Evolutionary conservation across 2,329 filamentous ascomycete species (phyloP), one percentile per base, ranked within the genome.

Genomic region (Didymella glomerata): DNA sequence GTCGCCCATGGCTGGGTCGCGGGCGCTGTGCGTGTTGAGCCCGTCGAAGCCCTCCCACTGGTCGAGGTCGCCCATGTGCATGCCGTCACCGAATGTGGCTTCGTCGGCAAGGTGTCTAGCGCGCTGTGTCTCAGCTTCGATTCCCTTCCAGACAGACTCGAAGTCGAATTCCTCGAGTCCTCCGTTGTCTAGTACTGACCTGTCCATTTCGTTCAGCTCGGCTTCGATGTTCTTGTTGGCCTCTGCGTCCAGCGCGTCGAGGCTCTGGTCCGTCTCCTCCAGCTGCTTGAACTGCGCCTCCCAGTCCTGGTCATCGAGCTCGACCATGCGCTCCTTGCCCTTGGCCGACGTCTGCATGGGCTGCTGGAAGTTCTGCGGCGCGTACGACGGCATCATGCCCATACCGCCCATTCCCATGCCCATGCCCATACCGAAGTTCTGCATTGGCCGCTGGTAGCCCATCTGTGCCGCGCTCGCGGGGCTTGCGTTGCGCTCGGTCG

Each of bases 241-340:
- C 72, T 88, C 82, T 34, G 80, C 81, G 62, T 88, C 86, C 57
- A 85, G 77, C 54, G 82, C 76, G 56, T 83, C 77, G 53, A 80
- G 74, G 68, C 79, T 65, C 27, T 83, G 77, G 72, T 89, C 85
- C 61, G 88, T 83, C 63, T 89, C 80, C 75, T 94, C 92, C 75
- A 97, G 88, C 78, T 95, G 88, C 57, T 92, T 91, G 77, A 99
- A 99, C 77, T 98, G 93, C 69, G 93, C 92, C 79, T 98, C 94
- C 95, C 95, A 98, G 73, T 96, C 90, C 72, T 90, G 77, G 69
- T 99, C 94, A 75, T 97, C 92, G 24, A 98, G 85, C 80, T 98
- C 95, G 13, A 98, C 89, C 80, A 98, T 86, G 34, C 85, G 81
- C 6, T 82, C 87, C 78, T 96, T 96, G 38, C 91, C 93, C 76